Evolutionary conservation across 148 eudicot genomes (phyloP), one percentile per base, ranked within the genome.

Genomic region (Polygonum maritimum): DNA sequence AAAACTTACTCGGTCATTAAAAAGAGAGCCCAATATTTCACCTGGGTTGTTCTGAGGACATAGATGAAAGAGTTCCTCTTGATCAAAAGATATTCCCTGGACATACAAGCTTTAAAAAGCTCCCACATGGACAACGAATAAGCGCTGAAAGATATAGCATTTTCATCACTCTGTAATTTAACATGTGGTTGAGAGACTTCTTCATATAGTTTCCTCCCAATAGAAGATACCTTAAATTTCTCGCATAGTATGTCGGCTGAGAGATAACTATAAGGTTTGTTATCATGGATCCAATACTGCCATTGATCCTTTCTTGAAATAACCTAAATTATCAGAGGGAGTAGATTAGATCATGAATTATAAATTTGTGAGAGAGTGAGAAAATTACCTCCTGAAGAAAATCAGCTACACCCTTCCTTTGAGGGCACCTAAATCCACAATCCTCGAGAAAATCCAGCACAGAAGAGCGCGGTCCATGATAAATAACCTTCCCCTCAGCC

Each of bases 401-500:
- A 81, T 90, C 95, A 41, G 96, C 93, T 13, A 90, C 88, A 26
- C 92, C 98, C 85, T 91, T 93, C 81, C 97, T 91, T 40, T 75
- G 82, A 12, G 98, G 97, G 82, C 97, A 91, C 65, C 71, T 85
- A 75, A 91, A 91, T 18, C 98, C 97, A 76, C 88, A 86, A 40
- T 78, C 82, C 73, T 84, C 83, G 52, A 94, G 88, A 77, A 86
- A 90, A 48, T 85, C 83, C 33, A 92, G 44, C 51, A 81, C 79
- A 44, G 82, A 76, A 76, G 71, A 71, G 65, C 90, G 83, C 0
- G 93, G 89, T 54, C 97, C 97, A 71, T 94, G 98, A 82, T 88
- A 94, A 70, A 89, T 77, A 74, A 94, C 86, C 74, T 90, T 89
- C 57, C 97, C 97, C 78, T 94, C 98, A 14, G 88, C 90, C 95